Conservation (phyloP, 371 early-diverging fungal genomes). For the Circinella umbellata region DNA sequence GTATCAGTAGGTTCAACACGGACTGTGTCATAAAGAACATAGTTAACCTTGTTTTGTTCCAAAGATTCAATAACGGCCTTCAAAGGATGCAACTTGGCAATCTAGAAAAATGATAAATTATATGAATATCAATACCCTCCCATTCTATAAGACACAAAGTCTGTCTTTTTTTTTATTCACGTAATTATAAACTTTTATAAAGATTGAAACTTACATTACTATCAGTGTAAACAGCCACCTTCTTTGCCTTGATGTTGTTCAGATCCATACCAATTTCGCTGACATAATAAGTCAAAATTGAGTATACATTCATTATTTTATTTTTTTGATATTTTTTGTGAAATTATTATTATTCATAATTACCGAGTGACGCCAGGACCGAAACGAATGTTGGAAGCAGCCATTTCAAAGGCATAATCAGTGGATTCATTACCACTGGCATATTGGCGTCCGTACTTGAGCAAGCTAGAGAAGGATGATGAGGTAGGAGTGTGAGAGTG, state of each 20-base stretch:
- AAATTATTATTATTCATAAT: not conserved
- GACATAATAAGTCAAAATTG: slow-evolving; percentile 8
- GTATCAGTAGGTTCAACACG: slow-evolving; percentile 87
- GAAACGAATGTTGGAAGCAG: slow-evolving; percentile 87
- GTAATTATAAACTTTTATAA: too few relatives aligned
- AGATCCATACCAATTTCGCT: slow-evolving; percentile 89
- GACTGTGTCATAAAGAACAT: slow-evolving; percentile 78
- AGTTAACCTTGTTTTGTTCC: slow-evolving; percentile 70
- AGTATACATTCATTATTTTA: not conserved
- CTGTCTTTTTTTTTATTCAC: too few relatives aligned
- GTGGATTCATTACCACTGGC: slow-evolving; percentile 51
- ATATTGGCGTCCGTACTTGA: slow-evolving; percentile 53
- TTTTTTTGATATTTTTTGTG: not conserved
- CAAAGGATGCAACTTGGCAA: slow-evolving; percentile 76
- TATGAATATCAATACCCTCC: slow-evolving; percentile 1
- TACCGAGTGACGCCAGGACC: slow-evolving; percentile 84
- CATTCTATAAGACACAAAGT: too few relatives aligned
- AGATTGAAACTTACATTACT: slow-evolving; percentile 56
- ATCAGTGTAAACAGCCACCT: slow-evolving; percentile 89
- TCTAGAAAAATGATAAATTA: slow-evolving; percentile 24
- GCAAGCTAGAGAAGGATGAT: slow-evolving; percentile 40
- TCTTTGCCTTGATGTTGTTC: slow-evolving; percentile 77
- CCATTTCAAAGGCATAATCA: slow-evolving; percentile 91
- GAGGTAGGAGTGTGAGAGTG: slow-evolving; percentile 39
- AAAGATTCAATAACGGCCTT: slow-evolving; percentile 81